Conservation (phyloP, 1,139 yeast species). For the Kodamaea arcana region DNA sequence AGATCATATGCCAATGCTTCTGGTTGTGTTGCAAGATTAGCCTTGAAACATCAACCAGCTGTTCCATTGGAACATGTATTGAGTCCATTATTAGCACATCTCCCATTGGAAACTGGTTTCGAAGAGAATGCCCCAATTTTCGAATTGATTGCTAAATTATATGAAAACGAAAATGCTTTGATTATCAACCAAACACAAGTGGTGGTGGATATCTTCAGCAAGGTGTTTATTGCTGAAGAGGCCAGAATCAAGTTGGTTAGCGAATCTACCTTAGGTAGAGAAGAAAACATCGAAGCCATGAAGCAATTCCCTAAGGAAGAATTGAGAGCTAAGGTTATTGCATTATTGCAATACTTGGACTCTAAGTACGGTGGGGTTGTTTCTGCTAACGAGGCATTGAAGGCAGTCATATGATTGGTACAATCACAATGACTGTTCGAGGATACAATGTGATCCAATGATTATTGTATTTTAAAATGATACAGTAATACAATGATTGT, state of each 20-base stretch:
- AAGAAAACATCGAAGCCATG: constrained; percentile 69
- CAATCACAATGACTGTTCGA: too few relatives aligned
- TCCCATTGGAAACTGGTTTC: constrained; percentile 84
- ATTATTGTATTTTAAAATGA: too few relatives aligned
- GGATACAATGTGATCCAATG: too few relatives aligned
- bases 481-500: too few relatives aligned
- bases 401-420: constrained; percentile 30
- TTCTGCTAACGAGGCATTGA: constrained; percentile 32
- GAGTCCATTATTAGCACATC: constrained; percentile 68
- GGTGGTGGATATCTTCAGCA: constrained; percentile 63
- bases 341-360: constrained; percentile 71
- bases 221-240: constrained; percentile 68
- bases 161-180: constrained; percentile 56
- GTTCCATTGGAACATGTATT: constrained; percentile 81
- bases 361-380: constrained; percentile 25
- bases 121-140: constrained; percentile 94
- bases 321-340: constrained; percentile 59
- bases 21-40: constrained; percentile 95
- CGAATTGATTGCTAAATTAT: constrained; percentile 68
- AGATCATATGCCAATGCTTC: constrained; percentile 91
- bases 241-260: constrained; percentile 65
- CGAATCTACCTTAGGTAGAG: constrained; percentile 79
- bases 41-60: constrained; percentile 63
- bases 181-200: constrained; percentile 58
- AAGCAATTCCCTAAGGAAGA: constrained; percentile 75